These are phyloP conservation scores for Ustilago trichophora DNA, from an alignment of 1,284 basidiomycete species.

Conservation along the genomic window DNA sequence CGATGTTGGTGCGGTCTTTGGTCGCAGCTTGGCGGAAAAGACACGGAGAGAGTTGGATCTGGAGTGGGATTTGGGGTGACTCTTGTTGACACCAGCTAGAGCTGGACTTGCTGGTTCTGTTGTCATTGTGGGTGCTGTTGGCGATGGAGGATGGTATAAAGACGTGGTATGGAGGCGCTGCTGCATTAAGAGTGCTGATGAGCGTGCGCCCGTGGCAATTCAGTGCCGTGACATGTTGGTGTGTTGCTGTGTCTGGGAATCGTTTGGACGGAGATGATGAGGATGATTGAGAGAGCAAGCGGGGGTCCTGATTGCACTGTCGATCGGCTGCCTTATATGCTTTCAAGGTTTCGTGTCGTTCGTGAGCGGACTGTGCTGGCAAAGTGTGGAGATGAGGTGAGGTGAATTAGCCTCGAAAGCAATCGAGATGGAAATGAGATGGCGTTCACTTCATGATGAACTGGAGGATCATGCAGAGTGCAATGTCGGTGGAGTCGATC, in stretches of 20 bases:
- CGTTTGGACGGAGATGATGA: too few species aligned
- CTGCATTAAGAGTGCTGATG: neutral
- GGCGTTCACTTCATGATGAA: constrained; percentile 1
- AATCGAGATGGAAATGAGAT: neutral
- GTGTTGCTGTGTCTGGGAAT: neutral
- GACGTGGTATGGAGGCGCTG: neutral
- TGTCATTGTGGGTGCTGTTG: constrained; percentile 2
- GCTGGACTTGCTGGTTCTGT: neutral
- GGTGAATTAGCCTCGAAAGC: too few species aligned
- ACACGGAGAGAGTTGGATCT: constrained; percentile 23
- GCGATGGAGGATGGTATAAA: too few species aligned
- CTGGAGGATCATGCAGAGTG: too few species aligned
- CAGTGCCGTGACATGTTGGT: constrained; percentile 6
- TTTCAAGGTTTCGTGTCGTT: too few species aligned
- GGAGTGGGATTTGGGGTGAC: constrained; percentile 12
- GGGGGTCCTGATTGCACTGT: too few species aligned
- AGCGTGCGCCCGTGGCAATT: neutral
- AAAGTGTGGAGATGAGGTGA: too few species aligned
- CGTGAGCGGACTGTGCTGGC: too few species aligned
- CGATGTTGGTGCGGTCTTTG: constrained; percentile 14
- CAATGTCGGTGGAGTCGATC: too few species aligned
- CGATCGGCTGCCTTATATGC: too few species aligned
- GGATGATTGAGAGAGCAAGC: too few species aligned
- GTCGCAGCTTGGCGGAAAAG: constrained; percentile 13
- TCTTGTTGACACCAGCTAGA: neutral